phyloP scores from a whole-genome alignment of 176 grass and related monocot genomes.

The Cymbopogon citratus region DNA sequence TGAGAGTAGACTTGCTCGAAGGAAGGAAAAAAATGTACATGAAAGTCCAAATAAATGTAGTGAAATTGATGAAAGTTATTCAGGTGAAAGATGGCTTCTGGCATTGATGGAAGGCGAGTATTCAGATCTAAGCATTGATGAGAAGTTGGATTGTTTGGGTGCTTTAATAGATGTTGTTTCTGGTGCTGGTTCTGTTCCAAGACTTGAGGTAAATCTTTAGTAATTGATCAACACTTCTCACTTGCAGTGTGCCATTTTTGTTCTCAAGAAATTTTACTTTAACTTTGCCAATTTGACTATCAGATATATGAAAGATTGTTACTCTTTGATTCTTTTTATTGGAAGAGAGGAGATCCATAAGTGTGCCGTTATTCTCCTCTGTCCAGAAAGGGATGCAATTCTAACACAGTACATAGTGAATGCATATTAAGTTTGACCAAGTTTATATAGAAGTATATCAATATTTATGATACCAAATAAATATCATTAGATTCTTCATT shows the following conservation, averaged over 20 bases:
- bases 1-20: constrained; percentile 42
- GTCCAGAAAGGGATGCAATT: not conserved
- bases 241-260: constrained; percentile 4
- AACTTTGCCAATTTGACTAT: constrained; percentile 8
- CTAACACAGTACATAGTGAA: not conserved
- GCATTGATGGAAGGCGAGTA: constrained; percentile 98
- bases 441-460: not conserved
- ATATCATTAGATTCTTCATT: not conserved
- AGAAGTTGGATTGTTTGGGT: constrained; percentile 87
- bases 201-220: constrained; percentile 62
- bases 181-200: constrained; percentile 69
- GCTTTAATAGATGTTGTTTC: constrained; percentile 79
- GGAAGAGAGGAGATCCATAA: not conserved
- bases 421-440: not conserved
- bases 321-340: constrained; percentile 14
- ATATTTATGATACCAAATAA: not conserved
- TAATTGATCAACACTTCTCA: not conserved
- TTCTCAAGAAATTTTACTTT: constrained; percentile 5
- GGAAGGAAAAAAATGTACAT: constrained; percentile 33
- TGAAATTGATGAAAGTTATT: constrained; percentile 98
- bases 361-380: not conserved
- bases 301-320: not conserved
- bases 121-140: constrained; percentile 83
- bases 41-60: constrained; percentile 50
- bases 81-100: constrained; percentile 75